Evolutionary conservation across 2,329 filamentous ascomycete genomes (phyloP), one percentile per base, ranked within the genome.

Genomic region (Thelonectria olida): DNA sequence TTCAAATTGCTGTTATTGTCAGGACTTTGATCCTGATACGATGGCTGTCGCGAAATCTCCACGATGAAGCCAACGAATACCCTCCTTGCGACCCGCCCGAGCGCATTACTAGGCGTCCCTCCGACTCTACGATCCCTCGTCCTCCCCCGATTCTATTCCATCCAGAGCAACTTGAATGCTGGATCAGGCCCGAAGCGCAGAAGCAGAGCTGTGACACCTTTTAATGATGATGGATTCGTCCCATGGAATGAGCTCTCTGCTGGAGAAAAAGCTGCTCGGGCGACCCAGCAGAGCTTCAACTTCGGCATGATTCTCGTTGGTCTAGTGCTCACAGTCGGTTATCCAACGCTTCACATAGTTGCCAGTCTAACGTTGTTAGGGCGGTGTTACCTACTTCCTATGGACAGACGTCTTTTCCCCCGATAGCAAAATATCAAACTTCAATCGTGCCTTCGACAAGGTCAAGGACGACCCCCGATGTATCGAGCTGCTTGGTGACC

Each of bases 231-330:
- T 72, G 95, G 95, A 7, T 84, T 85, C 65, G 88, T 97, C 1
- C 87, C 88, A 4, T 98, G 95, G 95, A 84, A 82, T 3, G 84
- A 96, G 55, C 85, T 98, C 2, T 93, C 90, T 1, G 81, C 80
- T 0, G 81, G 81, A 48, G 95, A 97, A 75, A 97, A 97, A 77
- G 88, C 89, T 3, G 91, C 90, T 22, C 87, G 95, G 38, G 92
- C 93, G 8, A 95, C 92, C 1, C 94, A 97, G 77, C 95, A 97
- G 77, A 91, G 90, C 15, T 90, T 97, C 81, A 97, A 98, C 78
- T 88, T 97, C 67, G 84, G 90, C 67, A 78, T 97, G 64, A 88
- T 97, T 8, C 68, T 93, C 2, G 82, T 90, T 7, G 95, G 95
- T 23, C 79, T 94, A 10, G 84, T 88, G 31, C 81, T 95, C 69